Percentiles rank a stretch among this genome's conserved stretches.
These are phyloP conservation scores for Teunomyces atbi DNA, from an alignment of 805 yeast genomes.

Conservation along the genomic window DNA sequence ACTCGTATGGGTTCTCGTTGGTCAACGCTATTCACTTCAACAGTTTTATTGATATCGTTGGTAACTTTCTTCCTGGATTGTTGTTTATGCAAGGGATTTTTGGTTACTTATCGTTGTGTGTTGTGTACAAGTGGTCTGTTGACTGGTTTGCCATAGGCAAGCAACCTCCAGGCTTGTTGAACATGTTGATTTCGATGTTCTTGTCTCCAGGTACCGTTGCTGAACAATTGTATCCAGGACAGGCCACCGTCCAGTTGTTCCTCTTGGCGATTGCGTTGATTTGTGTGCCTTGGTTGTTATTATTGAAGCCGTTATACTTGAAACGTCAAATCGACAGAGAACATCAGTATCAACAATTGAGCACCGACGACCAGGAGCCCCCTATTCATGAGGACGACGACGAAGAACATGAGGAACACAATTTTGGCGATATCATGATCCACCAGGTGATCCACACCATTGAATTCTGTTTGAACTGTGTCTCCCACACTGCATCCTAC, in stretches of 20 bases:
- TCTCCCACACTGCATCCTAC: conserved; percentile 77
- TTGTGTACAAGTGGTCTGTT: conserved; percentile 70
- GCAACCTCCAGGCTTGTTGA: conserved; percentile 70
- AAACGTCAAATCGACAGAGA: conserved; percentile 36
- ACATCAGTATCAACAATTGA: conserved; percentile 21
- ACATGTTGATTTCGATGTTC: conserved; percentile 76
- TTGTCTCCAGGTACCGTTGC: conserved; percentile 69
- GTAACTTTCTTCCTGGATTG: conserved; percentile 72
- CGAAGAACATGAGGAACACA: conserved; percentile 32
- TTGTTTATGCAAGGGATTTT: conserved; percentile 75
- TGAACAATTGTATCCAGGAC: conserved; percentile 65
- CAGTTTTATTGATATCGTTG: conserved; percentile 62
- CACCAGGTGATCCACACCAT: conserved; percentile 81
- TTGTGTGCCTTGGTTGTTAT: conserved; percentile 73
- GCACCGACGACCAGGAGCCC: conserved; percentile 13
- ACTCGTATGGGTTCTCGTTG: conserved; percentile 65
- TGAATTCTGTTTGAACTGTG: conserved; percentile 77
- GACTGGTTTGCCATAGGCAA: conserved; percentile 64
- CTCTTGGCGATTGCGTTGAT: conserved; percentile 57
- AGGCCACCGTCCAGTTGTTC: conserved; percentile 57
- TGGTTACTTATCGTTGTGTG: conserved; percentile 65
- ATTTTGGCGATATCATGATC: conserved; percentile 67
- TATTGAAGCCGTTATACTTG: conserved; percentile 58
- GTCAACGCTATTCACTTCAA: conserved; percentile 59
- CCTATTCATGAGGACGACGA: conserved; percentile 34